A percentile compares a stretch with the other conserved stretches of the same genome.
Evolutionary conservation across 2,329 filamentous ascomycete species (phyloP).

Genomic region (Gaeumannomyces sp.): DNA sequence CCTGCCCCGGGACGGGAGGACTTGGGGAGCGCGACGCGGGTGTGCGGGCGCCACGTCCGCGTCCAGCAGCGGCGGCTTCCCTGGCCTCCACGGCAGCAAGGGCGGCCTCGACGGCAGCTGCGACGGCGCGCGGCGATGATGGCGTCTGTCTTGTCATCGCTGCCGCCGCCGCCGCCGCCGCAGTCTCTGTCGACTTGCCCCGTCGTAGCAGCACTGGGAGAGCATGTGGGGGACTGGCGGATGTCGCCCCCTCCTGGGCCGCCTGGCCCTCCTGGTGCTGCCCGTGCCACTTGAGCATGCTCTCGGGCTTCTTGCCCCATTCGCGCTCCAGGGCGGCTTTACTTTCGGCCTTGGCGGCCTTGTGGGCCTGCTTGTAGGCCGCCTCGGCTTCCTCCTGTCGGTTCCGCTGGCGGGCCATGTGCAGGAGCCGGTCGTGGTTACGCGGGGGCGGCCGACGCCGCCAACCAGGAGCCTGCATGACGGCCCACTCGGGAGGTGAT

Average conservation of each 20-base stretch:
- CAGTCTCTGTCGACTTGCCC: background rate
- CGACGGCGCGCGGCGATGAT: background rate
- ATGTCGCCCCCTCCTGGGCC: background rate
- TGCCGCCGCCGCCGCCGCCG: too few relatives aligned
- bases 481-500: background rate
- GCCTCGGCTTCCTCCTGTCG: background rate
- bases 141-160: background rate
- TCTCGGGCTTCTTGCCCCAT: background rate
- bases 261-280: background rate
- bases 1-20: background rate
- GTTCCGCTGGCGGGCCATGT: constrained; percentile 5
- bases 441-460: constrained; percentile 6
- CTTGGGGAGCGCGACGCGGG: too few relatives aligned
- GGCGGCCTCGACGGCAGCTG: too few relatives aligned
- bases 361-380: constrained; percentile 1
- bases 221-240: background rate
- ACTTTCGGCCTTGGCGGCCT: constrained; percentile 1
- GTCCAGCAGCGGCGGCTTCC: background rate
- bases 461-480: constrained; percentile 3
- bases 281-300: constrained; percentile 3
- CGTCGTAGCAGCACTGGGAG: background rate
- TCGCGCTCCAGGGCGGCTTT: constrained; percentile 1
- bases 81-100: background rate
- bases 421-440: background rate
- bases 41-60: background rate